These are phyloP conservation scores for Lichtheimia corymbifera DNA, from an alignment of 371 early-diverging fungal species.

Conservation along the genomic window DNA sequence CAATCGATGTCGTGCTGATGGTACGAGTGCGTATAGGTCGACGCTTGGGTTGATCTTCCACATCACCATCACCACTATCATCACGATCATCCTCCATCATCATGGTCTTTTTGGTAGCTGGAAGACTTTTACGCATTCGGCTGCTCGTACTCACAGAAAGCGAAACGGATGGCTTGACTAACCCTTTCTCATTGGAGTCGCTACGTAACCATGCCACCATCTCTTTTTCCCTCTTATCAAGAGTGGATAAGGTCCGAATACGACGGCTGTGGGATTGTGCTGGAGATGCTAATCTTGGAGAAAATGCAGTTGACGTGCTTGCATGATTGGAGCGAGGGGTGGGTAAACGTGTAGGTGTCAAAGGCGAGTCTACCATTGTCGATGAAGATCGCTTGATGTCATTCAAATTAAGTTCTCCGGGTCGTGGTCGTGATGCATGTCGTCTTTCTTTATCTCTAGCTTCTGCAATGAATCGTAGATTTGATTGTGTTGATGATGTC, in stretches of 20 bases:
- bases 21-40: conserved; percentile 17
- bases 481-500: conserved; percentile 13
- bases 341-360: conserved; percentile 14
- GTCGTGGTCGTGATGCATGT: conserved; percentile 9
- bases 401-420: conserved; percentile 7
- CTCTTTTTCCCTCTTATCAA: conserved; percentile 16
- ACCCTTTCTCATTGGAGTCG: neutral
- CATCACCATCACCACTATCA: neutral
- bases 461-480: conserved; percentile 9
- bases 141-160: neutral
- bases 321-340: conserved; percentile 16
- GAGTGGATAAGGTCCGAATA: conserved; percentile 16
- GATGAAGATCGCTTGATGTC: conserved; percentile 5
- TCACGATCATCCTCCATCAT: neutral
- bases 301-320: conserved; percentile 7
- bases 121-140: neutral
- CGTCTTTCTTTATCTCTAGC: conserved; percentile 11
- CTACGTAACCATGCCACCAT: neutral
- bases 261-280: conserved; percentile 12
- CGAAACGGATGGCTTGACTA: too few species aligned
- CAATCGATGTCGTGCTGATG: conserved; percentile 6
- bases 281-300: conserved; percentile 16
- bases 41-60: conserved; percentile 8
- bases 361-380: conserved; percentile 10
- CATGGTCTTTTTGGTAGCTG: neutral